Conservation (phyloP, 805 yeast genomes). For the Lachancea sp. region DNA sequence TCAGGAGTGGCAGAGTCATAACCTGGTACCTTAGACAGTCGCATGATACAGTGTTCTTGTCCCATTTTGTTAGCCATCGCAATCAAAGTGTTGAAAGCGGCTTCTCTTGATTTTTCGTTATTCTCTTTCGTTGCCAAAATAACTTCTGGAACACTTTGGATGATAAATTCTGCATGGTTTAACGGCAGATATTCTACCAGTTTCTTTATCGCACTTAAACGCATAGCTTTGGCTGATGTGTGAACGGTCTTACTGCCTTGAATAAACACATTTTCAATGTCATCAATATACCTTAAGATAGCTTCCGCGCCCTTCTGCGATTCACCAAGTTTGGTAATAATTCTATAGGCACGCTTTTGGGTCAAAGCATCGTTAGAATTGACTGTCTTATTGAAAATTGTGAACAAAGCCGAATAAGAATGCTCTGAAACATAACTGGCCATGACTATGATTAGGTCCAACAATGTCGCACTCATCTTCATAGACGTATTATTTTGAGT, state of each 20-base stretch:
- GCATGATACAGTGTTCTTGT: conserved; percentile 58
- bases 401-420: conserved; percentile 64
- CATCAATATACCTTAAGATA: conserved; percentile 44
- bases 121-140: conserved; percentile 86
- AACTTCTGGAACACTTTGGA: conserved; percentile 76
- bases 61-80: conserved; percentile 76
- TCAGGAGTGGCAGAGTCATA: conserved; percentile 58
- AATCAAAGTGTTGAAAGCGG: conserved; percentile 68
- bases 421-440: conserved; percentile 71
- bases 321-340: conserved; percentile 64
- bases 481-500: conserved; percentile 36
- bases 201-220: conserved; percentile 61
- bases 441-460: conserved; percentile 86
- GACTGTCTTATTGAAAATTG: conserved; percentile 71
- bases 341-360: conserved; percentile 87
- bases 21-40: conserved; percentile 59
- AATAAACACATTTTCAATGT: conserved; percentile 55
- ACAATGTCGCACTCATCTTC: conserved; percentile 70
- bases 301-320: conserved; percentile 56
- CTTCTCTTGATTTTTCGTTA: conserved; percentile 84
- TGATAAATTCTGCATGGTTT: conserved; percentile 66
- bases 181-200: conserved; percentile 58
- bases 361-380: conserved; percentile 53
- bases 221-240: conserved; percentile 72
- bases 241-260: conserved; percentile 52